A percentile compares a stretch with the other conserved stretches of the same genome.
phyloP scores from a whole-genome alignment of 1,139 yeast species.

The Yamadazyma dendronema region DNA sequence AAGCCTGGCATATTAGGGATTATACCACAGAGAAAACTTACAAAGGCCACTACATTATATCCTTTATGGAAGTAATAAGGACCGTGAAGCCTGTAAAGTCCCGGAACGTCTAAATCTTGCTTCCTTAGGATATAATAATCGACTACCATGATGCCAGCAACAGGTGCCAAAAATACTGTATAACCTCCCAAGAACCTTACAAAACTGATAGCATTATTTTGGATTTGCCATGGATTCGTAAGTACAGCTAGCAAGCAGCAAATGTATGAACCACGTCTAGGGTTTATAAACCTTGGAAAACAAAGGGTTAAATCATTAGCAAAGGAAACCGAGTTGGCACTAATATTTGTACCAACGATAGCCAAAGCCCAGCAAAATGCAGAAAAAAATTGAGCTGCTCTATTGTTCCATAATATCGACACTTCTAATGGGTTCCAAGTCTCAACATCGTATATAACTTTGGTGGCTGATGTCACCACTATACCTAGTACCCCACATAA shows the following conservation, averaged over 20 bases:
- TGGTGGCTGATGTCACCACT: constrained; percentile 13
- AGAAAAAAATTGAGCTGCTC: constrained; percentile 36
- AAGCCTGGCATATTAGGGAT: constrained; percentile 14
- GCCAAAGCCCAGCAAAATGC: constrained; percentile 35
- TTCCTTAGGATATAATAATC: constrained; percentile 13
- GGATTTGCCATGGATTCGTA: constrained; percentile 17
- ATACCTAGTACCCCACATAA: constrained; percentile 14
- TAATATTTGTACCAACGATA: constrained; percentile 21
- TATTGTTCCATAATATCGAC: constrained; percentile 20
- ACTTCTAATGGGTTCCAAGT: constrained; percentile 38
- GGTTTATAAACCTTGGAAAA: constrained; percentile 34
- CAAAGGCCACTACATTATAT: constrained; percentile 13
- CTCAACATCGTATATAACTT: constrained; percentile 13
- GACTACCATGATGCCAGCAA: constrained; percentile 12
- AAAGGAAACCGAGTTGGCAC: constrained; percentile 25
- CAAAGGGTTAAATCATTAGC: constrained; percentile 31
- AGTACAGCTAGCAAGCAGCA: constrained; percentile 34
- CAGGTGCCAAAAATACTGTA: constrained; percentile 14
- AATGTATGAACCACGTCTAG: constrained; percentile 49
- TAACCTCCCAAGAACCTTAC: constrained; percentile 13
- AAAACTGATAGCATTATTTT: constrained; percentile 13
- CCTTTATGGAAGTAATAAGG: constrained; percentile 12
- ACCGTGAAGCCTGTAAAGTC: constrained; percentile 11
- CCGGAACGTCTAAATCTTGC: constrained; percentile 9
- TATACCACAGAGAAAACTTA: constrained; percentile 13